Evolutionary conservation across 208 protist genomes (phyloP).

Genomic region (Acanthamoeba lenticulata): DNA sequence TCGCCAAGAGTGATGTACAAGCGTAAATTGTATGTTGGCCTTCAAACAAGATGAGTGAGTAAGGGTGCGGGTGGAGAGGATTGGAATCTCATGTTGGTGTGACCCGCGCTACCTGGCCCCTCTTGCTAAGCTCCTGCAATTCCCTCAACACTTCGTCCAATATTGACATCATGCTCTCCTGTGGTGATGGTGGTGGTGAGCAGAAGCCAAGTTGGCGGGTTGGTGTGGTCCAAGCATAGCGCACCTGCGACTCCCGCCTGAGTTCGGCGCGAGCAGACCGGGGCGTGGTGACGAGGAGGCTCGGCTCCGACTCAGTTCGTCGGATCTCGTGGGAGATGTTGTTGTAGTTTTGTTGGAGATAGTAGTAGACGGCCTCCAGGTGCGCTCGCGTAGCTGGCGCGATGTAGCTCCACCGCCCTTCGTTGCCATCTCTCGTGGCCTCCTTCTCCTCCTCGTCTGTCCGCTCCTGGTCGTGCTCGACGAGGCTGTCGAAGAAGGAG

Average conservation of each 20-base stretch:
- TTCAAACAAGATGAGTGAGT: too few relatives aligned
- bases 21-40: too few relatives aligned
- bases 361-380: constrained; percentile 56
- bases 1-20: too few relatives aligned
- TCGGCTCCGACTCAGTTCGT: constrained; percentile 11
- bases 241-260: not conserved
- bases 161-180: constrained; percentile 20
- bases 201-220: not conserved
- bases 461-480: constrained; percentile 60
- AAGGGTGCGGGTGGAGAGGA: too few relatives aligned
- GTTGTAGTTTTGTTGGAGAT: constrained; percentile 44
- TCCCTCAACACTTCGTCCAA: constrained; percentile 44
- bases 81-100: not conserved
- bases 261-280: not conserved
- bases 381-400: constrained; percentile 38
- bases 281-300: not conserved
- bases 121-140: constrained; percentile 40
- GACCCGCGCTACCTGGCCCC: not conserved
- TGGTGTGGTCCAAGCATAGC: not conserved
- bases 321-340: constrained; percentile 28
- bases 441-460: not conserved
- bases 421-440: not conserved
- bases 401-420: not conserved
- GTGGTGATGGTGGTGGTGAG: not conserved
- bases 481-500: constrained; percentile 78